Conservation (phyloP, 164 flowering plant species). For the Amborella trichopoda region DNA sequence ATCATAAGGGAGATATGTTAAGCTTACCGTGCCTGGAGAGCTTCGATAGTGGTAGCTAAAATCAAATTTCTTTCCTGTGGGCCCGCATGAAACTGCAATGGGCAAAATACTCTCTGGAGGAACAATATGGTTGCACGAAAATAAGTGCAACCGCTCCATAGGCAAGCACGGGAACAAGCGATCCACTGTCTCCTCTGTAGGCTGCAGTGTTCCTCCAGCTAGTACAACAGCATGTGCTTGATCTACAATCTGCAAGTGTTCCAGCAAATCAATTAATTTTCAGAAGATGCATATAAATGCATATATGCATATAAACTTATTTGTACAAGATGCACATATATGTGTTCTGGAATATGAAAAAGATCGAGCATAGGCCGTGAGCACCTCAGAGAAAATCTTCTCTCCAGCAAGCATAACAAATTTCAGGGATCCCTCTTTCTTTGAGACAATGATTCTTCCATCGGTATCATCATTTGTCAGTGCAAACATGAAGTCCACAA, state of each 20-base stretch:
- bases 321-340: too few relatives aligned
- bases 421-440: constrained; percentile 49
- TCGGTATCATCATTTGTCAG: constrained; percentile 73
- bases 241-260: constrained; percentile 53
- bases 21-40: constrained; percentile 56
- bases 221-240: constrained; percentile 89
- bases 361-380: neutral
- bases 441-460: constrained; percentile 81
- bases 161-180: constrained; percentile 76
- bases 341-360: too few relatives aligned
- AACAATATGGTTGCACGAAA: constrained; percentile 84
- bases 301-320: too few relatives aligned
- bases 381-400: constrained; percentile 87
- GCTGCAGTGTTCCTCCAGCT: constrained; percentile 96
- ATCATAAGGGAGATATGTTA: too few relatives aligned
- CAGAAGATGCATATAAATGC: too few relatives aligned
- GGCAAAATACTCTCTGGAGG: constrained; percentile 87
- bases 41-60: constrained; percentile 75
- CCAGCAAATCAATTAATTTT: too few relatives aligned
- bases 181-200: constrained; percentile 84
- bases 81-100: constrained; percentile 73
- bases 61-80: constrained; percentile 78
- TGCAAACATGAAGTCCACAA: constrained; percentile 47
- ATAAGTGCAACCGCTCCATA: constrained; percentile 50
- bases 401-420: constrained; percentile 95